Percentiles rank a stretch among this genome's conserved stretches.
These are phyloP conservation scores for Nemania sp. DNA, from an alignment of 2,329 filamentous ascomycete species.

Conservation along the genomic window DNA sequence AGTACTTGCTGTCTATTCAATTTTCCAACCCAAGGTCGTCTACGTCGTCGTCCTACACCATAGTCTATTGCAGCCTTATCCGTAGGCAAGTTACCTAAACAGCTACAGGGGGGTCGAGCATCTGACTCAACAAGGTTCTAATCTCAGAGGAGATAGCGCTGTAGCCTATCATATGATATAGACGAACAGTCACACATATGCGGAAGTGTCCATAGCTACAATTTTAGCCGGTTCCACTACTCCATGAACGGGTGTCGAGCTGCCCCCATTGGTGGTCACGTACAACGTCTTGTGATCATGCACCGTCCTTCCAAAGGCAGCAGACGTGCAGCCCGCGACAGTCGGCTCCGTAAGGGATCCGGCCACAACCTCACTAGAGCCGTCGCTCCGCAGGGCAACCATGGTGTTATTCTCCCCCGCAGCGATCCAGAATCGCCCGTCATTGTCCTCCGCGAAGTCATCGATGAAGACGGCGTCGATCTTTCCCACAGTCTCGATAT, in stretches of 20 bases:
- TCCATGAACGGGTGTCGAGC: slow-evolving; percentile 40
- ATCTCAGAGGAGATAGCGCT: background rate
- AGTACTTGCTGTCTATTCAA: too few species aligned
- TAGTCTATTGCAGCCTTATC: too few species aligned
- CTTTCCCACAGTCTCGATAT: slow-evolving; percentile 36
- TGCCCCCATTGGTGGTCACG: slow-evolving; percentile 44
- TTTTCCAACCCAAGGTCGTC: too few species aligned
- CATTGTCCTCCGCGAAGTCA: slow-evolving; percentile 44
- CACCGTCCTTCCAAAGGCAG: slow-evolving; percentile 41
- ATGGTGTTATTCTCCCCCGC: slow-evolving; percentile 42
- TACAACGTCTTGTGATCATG: slow-evolving; percentile 42
- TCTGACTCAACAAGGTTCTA: background rate
- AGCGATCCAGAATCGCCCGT: slow-evolving; percentile 40
- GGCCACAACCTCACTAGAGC: slow-evolving; percentile 35
- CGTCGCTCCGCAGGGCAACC: slow-evolving; percentile 32
- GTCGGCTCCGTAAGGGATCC: slow-evolving; percentile 35
- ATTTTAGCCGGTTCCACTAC: slow-evolving; percentile 47
- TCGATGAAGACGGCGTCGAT: slow-evolving; percentile 43
- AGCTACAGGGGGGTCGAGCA: too few species aligned
- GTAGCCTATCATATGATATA: background rate
- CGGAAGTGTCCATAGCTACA: slow-evolving; percentile 44
- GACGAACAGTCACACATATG: slow-evolving; percentile 2
- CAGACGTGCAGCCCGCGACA: slow-evolving; percentile 41
- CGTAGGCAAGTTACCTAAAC: too few species aligned
- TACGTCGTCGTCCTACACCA: too few species aligned